These are phyloP conservation scores for Cryptosporidium bovis DNA, from an alignment of 169 alveolate species.

Conservation along the genomic window DNA sequence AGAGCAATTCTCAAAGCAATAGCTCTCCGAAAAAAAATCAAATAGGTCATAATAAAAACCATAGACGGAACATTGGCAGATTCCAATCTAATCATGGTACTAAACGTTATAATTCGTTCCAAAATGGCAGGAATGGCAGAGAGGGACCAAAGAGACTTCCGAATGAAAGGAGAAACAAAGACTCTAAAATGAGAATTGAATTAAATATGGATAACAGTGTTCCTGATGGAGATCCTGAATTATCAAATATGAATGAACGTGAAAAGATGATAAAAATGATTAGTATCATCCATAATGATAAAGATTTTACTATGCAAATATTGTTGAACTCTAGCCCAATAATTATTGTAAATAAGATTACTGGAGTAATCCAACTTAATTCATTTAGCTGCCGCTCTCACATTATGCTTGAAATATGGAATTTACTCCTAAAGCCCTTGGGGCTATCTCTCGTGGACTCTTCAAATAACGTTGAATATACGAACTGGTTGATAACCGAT, in stretches of 20 bases:
- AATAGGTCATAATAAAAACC: not conserved
- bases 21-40: not conserved
- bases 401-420: slow-evolving; percentile 60
- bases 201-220: slow-evolving; percentile 17
- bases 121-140: not conserved
- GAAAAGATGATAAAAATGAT: slow-evolving; percentile 35
- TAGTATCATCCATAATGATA: slow-evolving; percentile 46
- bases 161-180: slow-evolving; percentile 12
- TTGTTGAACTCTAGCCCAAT: slow-evolving; percentile 28
- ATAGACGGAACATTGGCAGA: not conserved
- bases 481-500: slow-evolving; percentile 69
- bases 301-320: slow-evolving; percentile 54
- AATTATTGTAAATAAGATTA: slow-evolving; percentile 48
- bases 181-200: slow-evolving; percentile 39
- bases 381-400: slow-evolving; percentile 39
- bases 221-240: slow-evolving; percentile 34
- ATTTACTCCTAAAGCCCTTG: slow-evolving; percentile 64
- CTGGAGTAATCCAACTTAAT: slow-evolving; percentile 62
- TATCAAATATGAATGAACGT: slow-evolving; percentile 35
- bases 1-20: slow-evolving; percentile 4
- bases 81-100: not conserved
- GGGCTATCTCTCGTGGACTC: slow-evolving; percentile 29
- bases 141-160: not conserved
- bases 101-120: not conserved
- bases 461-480: slow-evolving; percentile 3